Percentiles rank a stretch among this genome's conserved stretches.
phyloP scores from a whole-genome alignment of 2,329 filamentous ascomycete species.

The Pseudocercospora vitis region DNA sequence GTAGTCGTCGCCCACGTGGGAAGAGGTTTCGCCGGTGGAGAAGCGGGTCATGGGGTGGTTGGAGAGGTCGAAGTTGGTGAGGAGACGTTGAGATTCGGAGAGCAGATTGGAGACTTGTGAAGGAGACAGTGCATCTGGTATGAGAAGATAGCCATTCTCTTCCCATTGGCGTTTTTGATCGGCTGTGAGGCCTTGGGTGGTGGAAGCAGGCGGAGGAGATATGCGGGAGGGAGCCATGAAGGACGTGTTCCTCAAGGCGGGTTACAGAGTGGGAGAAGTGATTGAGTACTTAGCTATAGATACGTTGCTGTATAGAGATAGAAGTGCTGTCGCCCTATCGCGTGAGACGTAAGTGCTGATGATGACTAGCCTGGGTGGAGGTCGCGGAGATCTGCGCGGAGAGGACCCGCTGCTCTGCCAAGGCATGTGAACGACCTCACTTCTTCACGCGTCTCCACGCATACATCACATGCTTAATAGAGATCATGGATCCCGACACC shows the following conservation, averaged over 20 bases:
- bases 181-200: constrained; percentile 61
- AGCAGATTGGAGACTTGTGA: constrained; percentile 68
- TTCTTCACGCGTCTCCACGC: not conserved
- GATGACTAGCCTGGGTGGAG: not conserved
- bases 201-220: constrained; percentile 29
- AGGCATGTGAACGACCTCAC: constrained; percentile 8
- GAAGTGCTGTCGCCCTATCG: not conserved
- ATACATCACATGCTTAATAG: not conserved
- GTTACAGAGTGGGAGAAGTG: not conserved
- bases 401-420: not conserved
- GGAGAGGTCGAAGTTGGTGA: constrained; percentile 72
- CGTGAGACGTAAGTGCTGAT: not conserved
- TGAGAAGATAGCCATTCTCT: constrained; percentile 84
- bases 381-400: not conserved
- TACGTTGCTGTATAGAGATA: not conserved
- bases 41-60: constrained; percentile 93
- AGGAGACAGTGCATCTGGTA: constrained; percentile 71
- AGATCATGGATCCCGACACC: constrained; percentile 35
- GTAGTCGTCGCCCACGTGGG: constrained; percentile 94
- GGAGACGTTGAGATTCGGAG: constrained; percentile 70
- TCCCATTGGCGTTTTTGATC: constrained; percentile 68
- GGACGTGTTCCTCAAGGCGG: not conserved
- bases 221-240: constrained; percentile 32
- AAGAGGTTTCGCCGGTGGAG: constrained; percentile 70
- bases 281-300: not conserved